These are phyloP conservation scores for Penicillium cataractarum DNA, from an alignment of 495 filamentous ascomycete species.

Conservation along the genomic window DNA sequence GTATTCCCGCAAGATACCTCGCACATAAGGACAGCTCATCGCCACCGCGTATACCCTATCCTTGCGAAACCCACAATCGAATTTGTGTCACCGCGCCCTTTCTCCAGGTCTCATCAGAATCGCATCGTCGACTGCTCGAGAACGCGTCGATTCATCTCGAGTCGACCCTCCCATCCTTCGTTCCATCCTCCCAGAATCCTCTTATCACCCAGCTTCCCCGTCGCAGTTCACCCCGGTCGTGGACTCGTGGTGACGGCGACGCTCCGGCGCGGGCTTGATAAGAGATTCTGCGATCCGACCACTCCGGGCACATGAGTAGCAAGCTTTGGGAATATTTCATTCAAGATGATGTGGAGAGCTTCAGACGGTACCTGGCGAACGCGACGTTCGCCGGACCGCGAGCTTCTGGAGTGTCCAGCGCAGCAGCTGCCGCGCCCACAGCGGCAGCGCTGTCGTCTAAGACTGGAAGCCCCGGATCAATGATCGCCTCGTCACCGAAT, in stretches of 20 bases:
- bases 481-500: slow-evolving; percentile 53
- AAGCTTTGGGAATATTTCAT: slow-evolving; percentile 94
- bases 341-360: slow-evolving; percentile 92
- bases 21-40: slow-evolving; percentile 11
- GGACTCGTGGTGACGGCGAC: slow-evolving; percentile 83
- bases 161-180: slow-evolving; percentile 13
- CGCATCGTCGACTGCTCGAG: background rate
- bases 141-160: slow-evolving; percentile 21
- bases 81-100: slow-evolving; percentile 20
- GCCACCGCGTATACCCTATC: slow-evolving; percentile 27
- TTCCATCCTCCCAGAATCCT: slow-evolving; percentile 34
- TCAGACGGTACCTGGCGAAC: slow-evolving; percentile 78
- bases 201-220: slow-evolving; percentile 62
- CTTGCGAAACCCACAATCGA: slow-evolving; percentile 21
- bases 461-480: slow-evolving; percentile 52
- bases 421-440: slow-evolving; percentile 26
- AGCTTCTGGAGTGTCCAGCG: slow-evolving; percentile 34
- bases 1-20: slow-evolving; percentile 2
- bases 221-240: slow-evolving; percentile 74
- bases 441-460: slow-evolving; percentile 30
- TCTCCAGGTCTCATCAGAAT: background rate
- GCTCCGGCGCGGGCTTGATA: slow-evolving; percentile 69
- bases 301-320: slow-evolving; percentile 82
- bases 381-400: slow-evolving; percentile 51
- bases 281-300: slow-evolving; percentile 52